Conservation (phyloP, 2,329 filamentous ascomycete genomes). For the Cercospora janseana region DNA sequence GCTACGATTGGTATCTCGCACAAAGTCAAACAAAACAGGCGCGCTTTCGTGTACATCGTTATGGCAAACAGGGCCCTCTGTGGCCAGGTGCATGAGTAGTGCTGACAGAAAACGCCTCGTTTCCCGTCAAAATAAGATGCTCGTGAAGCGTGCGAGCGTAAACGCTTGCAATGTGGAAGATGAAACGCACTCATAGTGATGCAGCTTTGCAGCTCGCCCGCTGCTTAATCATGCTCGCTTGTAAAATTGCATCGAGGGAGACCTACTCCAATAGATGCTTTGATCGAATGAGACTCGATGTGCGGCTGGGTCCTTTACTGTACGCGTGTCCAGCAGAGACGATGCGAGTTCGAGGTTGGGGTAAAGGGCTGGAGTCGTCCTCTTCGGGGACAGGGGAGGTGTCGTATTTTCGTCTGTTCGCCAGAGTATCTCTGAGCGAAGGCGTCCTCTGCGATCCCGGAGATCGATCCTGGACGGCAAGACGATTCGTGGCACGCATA, state of each 20-base stretch:
- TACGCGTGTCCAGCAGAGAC: slow-evolving; percentile 10
- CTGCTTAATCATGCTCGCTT: slow-evolving; percentile 8
- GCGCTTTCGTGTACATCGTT: slow-evolving; percentile 3
- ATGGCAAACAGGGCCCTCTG: background rate
- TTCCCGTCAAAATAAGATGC: slow-evolving; percentile 2
- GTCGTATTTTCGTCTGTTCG: slow-evolving; percentile 18
- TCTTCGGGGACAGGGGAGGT: slow-evolving; percentile 19
- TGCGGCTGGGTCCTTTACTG: slow-evolving; percentile 11
- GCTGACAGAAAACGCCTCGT: background rate
- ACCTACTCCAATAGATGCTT: slow-evolving; percentile 23
- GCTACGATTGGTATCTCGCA: slow-evolving; percentile 14
- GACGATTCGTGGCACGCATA: slow-evolving; percentile 29
- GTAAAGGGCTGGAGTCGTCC: slow-evolving; percentile 4
- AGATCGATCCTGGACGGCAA: slow-evolving; percentile 18
- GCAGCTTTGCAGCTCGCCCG: background rate
- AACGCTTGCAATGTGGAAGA: slow-evolving; percentile 10
- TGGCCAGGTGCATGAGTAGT: no score
- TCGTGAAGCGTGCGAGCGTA: slow-evolving; percentile 6
- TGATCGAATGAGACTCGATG: slow-evolving; percentile 9
- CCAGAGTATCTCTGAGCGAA: slow-evolving; percentile 18
- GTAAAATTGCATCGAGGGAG: slow-evolving; percentile 17
- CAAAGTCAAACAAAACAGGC: slow-evolving; percentile 4
- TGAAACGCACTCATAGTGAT: slow-evolving; percentile 4
- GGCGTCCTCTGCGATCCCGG: slow-evolving; percentile 16
- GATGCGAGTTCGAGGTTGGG: background rate